Evolutionary conservation across 2,329 filamentous ascomycete species (phyloP).

Genomic region (Penicillium hesseltinei): DNA sequence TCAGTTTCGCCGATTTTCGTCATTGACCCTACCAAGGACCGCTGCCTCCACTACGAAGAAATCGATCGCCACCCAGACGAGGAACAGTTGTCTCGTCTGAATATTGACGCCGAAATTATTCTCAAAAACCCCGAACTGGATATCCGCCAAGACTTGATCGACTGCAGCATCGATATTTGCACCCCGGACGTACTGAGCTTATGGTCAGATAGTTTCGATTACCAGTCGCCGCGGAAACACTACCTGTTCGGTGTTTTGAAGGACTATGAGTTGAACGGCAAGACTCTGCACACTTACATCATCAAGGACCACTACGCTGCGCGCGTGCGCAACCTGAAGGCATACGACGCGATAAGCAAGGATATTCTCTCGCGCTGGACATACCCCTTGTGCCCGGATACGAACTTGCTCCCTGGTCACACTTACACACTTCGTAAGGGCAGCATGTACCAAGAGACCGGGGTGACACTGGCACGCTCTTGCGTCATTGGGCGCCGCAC

Average conservation of each 20-base stretch:
- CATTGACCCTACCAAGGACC: slow-evolving; percentile 72
- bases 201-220: slow-evolving; percentile 98
- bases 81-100: slow-evolving; percentile 52
- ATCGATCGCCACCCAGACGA: slow-evolving; percentile 63
- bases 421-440: slow-evolving; percentile 69
- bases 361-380: slow-evolving; percentile 87
- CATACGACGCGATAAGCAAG: slow-evolving; percentile 84
- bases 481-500: slow-evolving; percentile 66
- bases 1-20: slow-evolving; percentile 80
- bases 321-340: slow-evolving; percentile 77
- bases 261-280: slow-evolving; percentile 94
- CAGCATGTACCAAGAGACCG: slow-evolving; percentile 74
- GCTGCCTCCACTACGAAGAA: slow-evolving; percentile 93
- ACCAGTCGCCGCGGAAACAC: slow-evolving; percentile 82
- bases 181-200: slow-evolving; percentile 91
- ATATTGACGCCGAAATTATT: slow-evolving; percentile 76
- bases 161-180: slow-evolving; percentile 95
- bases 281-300: slow-evolving; percentile 92
- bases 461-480: slow-evolving; percentile 71
- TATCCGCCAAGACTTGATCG: slow-evolving; percentile 81
- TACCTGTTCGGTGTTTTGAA: slow-evolving; percentile 91
- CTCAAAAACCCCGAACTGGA: slow-evolving; percentile 73
- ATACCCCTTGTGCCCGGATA: slow-evolving; percentile 85
- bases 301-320: slow-evolving; percentile 81
- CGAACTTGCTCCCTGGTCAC: slow-evolving; percentile 75